phyloP scores from a whole-genome alignment of 2,329 filamentous ascomycete genomes.

The Fusarium hainanense region DNA sequence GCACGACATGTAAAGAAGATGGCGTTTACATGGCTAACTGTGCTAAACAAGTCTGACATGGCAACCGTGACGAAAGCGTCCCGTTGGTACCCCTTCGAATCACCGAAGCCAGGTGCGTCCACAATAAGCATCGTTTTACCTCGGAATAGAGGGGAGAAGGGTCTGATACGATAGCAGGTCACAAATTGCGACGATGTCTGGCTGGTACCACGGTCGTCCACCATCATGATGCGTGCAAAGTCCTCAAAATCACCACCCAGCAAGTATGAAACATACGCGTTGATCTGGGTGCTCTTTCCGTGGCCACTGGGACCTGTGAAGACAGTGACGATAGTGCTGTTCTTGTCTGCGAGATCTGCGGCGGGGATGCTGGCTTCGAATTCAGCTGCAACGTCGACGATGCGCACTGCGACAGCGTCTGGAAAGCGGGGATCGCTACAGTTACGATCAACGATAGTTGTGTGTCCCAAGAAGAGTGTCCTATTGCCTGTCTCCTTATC shows the following conservation, averaged over 20 bases:
- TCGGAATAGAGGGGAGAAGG: neutral
- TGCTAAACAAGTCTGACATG: neutral
- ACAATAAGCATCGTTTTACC: slow-evolving; percentile 5
- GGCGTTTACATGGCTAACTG: slow-evolving; percentile 4
- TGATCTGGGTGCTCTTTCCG: neutral
- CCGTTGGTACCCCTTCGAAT: neutral
- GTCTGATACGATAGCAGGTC: slow-evolving; percentile 3
- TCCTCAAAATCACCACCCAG: neutral
- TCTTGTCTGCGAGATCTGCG: neutral
- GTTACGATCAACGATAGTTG: neutral
- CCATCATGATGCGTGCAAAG: neutral
- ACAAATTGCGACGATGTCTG: neutral
- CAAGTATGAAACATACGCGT: neutral
- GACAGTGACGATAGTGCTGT: neutral
- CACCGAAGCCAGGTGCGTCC: neutral
- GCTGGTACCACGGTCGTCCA: neutral
- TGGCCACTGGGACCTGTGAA: neutral
- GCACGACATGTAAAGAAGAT: slow-evolving; percentile 1
- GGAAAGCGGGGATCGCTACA: neutral
- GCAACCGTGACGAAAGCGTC: neutral
- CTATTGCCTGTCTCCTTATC: neutral
- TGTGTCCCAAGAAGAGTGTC: neutral
- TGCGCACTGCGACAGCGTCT: neutral
- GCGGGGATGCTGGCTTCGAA: neutral
- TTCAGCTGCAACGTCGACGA: slow-evolving; percentile 2